A percentile compares a stretch with the other conserved stretches of the same genome.
These are phyloP conservation scores for Colletotrichum australisinense DNA, from an alignment of 2,329 filamentous ascomycete species.

Conservation along the genomic window DNA sequence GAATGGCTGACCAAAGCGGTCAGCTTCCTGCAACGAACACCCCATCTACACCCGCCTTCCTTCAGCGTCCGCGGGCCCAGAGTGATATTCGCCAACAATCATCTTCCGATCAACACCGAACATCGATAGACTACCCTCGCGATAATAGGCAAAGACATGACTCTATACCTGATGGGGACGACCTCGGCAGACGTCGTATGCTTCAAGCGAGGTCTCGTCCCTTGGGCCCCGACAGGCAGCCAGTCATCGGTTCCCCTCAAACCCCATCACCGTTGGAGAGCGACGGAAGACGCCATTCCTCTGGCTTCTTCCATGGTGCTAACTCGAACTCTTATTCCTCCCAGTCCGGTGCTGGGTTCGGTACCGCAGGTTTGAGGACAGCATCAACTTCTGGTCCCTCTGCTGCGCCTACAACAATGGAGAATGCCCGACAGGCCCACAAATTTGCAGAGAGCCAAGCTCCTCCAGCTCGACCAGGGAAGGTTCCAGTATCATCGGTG, in stretches of 20 bases:
- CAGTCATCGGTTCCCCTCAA: constrained; percentile 40
- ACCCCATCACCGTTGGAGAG: constrained; percentile 45
- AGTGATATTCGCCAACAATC: background rate
- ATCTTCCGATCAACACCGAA: background rate
- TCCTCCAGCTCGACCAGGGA: constrained; percentile 30
- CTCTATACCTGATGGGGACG: background rate
- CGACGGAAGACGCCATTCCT: constrained; percentile 15
- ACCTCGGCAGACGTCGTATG: constrained; percentile 13
- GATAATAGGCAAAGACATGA: background rate
- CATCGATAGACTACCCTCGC: background rate
- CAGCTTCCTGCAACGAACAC: background rate
- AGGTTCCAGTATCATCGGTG: background rate
- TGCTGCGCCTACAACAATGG: background rate
- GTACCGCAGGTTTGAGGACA: constrained; percentile 1
- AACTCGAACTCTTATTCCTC: background rate
- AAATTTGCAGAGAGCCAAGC: background rate
- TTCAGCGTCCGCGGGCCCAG: constrained; percentile 11
- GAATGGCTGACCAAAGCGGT: background rate
- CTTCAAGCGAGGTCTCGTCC: constrained; percentile 40
- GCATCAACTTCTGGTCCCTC: constrained; percentile 21
- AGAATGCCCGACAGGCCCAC: background rate
- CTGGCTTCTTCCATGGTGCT: constrained; percentile 36
- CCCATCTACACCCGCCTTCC: background rate
- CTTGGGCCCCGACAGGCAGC: constrained; percentile 42
- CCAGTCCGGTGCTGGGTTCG: background rate